A percentile compares a stretch with the other conserved stretches of the same genome.
These are phyloP conservation scores for Rhododendron kiyosumense DNA, from an alignment of 148 eudicot genomes.

Conservation along the genomic window DNA sequence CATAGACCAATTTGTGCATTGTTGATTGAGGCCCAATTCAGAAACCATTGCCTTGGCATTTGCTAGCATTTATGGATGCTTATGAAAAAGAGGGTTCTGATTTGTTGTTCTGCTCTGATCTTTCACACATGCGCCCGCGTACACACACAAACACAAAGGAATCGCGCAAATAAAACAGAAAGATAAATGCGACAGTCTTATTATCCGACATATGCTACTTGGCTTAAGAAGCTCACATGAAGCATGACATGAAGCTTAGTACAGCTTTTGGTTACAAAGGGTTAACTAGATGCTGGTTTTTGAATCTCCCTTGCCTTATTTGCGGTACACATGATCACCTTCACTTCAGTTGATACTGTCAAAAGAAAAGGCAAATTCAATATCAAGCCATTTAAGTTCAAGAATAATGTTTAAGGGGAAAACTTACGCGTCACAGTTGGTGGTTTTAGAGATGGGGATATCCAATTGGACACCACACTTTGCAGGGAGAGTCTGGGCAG, in stretches of 20 bases:
- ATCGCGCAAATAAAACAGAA: not conserved
- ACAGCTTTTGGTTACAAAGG: conserved; percentile 8
- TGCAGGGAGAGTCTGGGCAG: conserved; percentile 13
- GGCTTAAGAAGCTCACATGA: not conserved
- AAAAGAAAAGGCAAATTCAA: not conserved
- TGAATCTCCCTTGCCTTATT: conserved; percentile 2
- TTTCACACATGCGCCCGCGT: too few relatives aligned
- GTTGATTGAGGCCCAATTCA: not conserved
- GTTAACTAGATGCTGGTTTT: not conserved
- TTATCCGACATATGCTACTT: not conserved
- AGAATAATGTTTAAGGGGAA: not conserved
- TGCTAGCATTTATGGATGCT: not conserved
- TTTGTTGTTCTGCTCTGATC: not conserved
- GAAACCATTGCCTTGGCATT: not conserved
- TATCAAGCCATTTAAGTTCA: not conserved
- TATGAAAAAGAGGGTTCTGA: not conserved
- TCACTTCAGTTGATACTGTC: conserved; percentile 2
- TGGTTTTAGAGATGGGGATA: conserved; percentile 5
- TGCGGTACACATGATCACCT: not conserved
- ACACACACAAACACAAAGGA: not conserved
- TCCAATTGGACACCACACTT: conserved; percentile 18
- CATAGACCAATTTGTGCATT: not conserved
- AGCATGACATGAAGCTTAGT: not conserved
- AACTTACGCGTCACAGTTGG: conserved; percentile 5
- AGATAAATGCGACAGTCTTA: not conserved